Base-by-base conservation (phyloP, 1,284 basidiomycete species). In the Cryptococcus sp. region DNA sequence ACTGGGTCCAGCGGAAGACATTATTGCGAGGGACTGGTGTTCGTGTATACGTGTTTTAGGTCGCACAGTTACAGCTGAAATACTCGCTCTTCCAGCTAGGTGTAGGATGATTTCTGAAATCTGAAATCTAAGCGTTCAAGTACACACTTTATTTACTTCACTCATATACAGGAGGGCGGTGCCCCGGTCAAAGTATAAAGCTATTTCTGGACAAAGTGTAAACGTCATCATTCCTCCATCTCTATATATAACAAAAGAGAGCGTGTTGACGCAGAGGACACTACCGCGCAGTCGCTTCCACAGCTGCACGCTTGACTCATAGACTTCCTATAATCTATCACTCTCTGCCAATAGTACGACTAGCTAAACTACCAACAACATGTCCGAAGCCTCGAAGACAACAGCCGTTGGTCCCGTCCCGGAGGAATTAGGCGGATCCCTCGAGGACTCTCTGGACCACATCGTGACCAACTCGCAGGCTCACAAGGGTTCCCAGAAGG, bases 401-500 rank as follows among this genome's bases (percentile, higher is more conserved):
- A 45, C 64, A 19, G 50, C 66, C 1, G 61, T 57, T 11, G 34
- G 38, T 11, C 26, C 55, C 5, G n/a, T 73, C 23, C 68, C 67
- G 10, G 66, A 65, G 16, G 66, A 69, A 44, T 11, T 64, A 11
- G 69, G 64, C n/a, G 64, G 58, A 50, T 65, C 68, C 3, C 66
- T 75, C 19, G 67, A 72, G 56, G 66, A 72, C 22, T 67, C 66
- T 1, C 53, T 75, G 15, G 57, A 61, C 37, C 64, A 72, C 50
- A 40, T 75, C 17, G 69, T 75, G 5, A 61, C 57, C 17, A 59
- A 70, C 34, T 65, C 65, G 8, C 17, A 39, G 16, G 37, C 51
- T 1, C 41, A 54, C 16, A 39, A 22, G 20, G 62, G 57, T 13
- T 57, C 55, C 3, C 23, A 46, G 5, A 63, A 63, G 51, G 65